phyloP scores from a whole-genome alignment of 257 asterid genomes.

The Rehmannia glutinosa region DNA sequence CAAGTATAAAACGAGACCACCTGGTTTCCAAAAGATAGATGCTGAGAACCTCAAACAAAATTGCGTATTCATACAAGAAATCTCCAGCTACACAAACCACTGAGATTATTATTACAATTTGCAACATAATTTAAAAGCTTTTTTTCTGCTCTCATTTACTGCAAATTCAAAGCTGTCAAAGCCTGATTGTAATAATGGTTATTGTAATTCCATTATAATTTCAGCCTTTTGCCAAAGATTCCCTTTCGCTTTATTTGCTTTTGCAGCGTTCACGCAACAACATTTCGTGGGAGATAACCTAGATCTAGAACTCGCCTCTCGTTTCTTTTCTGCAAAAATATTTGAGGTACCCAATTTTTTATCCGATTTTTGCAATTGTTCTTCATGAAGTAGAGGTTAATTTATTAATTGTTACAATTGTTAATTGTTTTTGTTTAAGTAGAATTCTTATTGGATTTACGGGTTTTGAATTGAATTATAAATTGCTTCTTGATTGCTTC shows the following conservation, averaged over 20 bases:
- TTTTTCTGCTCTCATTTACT: too few species aligned
- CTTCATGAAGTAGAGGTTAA: neutral
- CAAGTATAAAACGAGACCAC: too few species aligned
- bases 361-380: neutral
- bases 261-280: slow-evolving; percentile 26
- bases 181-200: too few species aligned
- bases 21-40: too few species aligned
- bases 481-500: slow-evolving; percentile 8
- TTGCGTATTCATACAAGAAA: neutral
- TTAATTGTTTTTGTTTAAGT: neutral
- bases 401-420: neutral
- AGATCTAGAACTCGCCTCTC: slow-evolving; percentile 25
- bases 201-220: slow-evolving; percentile 19
- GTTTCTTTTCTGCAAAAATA: neutral
- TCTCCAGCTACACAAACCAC: too few species aligned
- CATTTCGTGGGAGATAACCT: slow-evolving; percentile 14
- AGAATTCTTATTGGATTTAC: neutral
- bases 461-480: neutral
- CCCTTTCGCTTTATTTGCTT: slow-evolving; percentile 22
- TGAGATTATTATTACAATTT: too few species aligned
- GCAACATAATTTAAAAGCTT: too few species aligned
- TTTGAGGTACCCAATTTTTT: slow-evolving; percentile 12
- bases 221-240: slow-evolving; percentile 1
- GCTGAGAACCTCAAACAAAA: neutral
- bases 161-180: too few species aligned